Evolutionary conservation across 352 stramenopile genomes (phyloP).

Genomic region (Pythium aristosporum): DNA sequence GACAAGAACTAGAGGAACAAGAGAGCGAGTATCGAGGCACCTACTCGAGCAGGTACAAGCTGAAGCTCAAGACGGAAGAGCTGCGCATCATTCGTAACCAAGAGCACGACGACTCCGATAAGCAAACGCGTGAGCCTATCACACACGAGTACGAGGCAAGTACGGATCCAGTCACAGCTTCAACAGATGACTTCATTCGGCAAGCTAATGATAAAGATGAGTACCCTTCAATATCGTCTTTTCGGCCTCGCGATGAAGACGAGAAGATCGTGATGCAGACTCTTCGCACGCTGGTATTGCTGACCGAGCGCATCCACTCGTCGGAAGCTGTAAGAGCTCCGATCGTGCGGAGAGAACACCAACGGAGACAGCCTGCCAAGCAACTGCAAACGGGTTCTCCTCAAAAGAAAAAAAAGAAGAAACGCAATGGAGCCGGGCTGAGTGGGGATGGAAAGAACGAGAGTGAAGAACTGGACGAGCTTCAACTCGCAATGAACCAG

Average conservation of each 20-base stretch:
- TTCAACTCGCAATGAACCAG: constrained; percentile 30
- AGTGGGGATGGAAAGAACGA: not conserved
- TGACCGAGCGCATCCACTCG: constrained; percentile 27
- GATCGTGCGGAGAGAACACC: not conserved
- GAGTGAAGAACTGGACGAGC: constrained; percentile 18
- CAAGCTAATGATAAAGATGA: not conserved
- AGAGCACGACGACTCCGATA: not conserved
- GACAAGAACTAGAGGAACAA: constrained; percentile 41
- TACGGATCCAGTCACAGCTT: not conserved
- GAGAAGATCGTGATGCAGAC: constrained; percentile 17
- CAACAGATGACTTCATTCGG: not conserved
- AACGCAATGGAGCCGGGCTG: constrained; percentile 2
- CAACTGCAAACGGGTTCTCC: constrained; percentile 26
- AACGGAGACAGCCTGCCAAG: not conserved
- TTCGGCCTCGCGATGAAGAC: constrained; percentile 14
- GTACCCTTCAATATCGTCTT: not conserved
- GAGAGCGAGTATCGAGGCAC: constrained; percentile 44
- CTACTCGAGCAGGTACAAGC: constrained; percentile 33
- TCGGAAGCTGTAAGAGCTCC: constrained; percentile 5
- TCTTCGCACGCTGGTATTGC: constrained; percentile 19
- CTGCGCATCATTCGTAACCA: constrained; percentile 28
- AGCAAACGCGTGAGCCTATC: not conserved
- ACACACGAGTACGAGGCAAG: not conserved
- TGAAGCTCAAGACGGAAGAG: constrained; percentile 54
- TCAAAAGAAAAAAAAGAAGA: constrained; percentile 25